Percentiles rank a stretch among this genome's conserved stretches.
These are phyloP conservation scores for Botrytis galanthina DNA, from an alignment of 2,329 filamentous ascomycete genomes.

Conservation along the genomic window DNA sequence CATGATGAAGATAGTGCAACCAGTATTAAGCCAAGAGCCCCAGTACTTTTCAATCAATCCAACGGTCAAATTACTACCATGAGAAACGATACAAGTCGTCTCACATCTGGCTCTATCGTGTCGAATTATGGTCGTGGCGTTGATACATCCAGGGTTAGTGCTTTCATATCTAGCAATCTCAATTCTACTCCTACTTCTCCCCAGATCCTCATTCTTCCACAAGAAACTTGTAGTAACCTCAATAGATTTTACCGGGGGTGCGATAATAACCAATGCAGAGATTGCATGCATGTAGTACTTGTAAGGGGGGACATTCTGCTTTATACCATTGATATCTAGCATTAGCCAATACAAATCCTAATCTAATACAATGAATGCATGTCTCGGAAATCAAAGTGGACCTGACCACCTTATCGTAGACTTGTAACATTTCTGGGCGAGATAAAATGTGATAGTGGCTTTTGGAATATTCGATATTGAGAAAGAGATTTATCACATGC, in stretches of 20 bases:
- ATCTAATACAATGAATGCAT: background rate
- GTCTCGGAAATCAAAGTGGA: background rate
- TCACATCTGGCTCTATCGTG: background rate
- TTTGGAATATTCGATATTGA: background rate
- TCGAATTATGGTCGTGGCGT: background rate
- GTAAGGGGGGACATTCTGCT: background rate
- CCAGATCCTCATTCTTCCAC: too few species aligned
- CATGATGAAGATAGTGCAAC: background rate
- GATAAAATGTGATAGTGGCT: background rate
- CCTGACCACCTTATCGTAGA: background rate
- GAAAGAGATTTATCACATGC: conserved; percentile 3
- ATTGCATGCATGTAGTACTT: conserved; percentile 3
- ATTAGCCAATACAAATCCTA: background rate
- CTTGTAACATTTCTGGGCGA: background rate
- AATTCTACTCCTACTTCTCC: background rate
- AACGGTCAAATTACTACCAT: background rate
- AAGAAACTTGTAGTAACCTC: background rate
- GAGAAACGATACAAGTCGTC: background rate
- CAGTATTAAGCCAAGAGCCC: background rate
- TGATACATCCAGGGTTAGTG: background rate
- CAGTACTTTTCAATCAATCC: background rate
- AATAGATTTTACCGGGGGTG: conserved; percentile 2
- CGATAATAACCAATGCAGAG: background rate
- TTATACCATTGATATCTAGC: background rate
- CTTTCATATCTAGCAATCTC: background rate